Percentiles rank a stretch among this genome's conserved stretches.
These are phyloP conservation scores for Hypoxylon rubiginosum DNA, from an alignment of 2,329 filamentous ascomycete species.

Conservation along the genomic window DNA sequence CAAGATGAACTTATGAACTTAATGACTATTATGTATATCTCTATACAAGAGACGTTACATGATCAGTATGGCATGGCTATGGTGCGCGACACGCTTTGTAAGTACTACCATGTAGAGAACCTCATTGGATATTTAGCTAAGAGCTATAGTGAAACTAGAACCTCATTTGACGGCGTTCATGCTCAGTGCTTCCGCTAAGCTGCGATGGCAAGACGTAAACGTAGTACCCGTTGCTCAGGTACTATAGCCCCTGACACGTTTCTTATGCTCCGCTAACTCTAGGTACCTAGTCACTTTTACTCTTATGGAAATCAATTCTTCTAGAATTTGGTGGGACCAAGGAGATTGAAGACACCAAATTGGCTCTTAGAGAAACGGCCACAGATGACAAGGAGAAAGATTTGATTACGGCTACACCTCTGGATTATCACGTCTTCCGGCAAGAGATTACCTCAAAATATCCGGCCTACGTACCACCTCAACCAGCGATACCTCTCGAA, in stretches of 20 bases:
- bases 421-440: constrained; percentile 96
- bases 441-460: constrained; percentile 99
- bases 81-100: constrained; percentile 65
- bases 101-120: constrained; percentile 48
- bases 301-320: constrained; percentile 93
- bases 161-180: constrained; percentile 80
- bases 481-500: constrained; percentile 85
- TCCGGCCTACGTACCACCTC: constrained; percentile 92
- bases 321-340: constrained; percentile 85
- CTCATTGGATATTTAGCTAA: constrained; percentile 40
- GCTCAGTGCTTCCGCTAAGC: constrained; percentile 75
- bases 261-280: constrained; percentile 22
- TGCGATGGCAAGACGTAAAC: constrained; percentile 80
- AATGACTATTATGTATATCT: constrained; percentile 73
- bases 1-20: constrained; percentile 73
- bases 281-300: constrained; percentile 77
- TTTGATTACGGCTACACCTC: constrained; percentile 90
- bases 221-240: constrained; percentile 74
- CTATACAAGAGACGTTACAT: constrained; percentile 69
- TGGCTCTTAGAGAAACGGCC: constrained; percentile 73
- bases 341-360: constrained; percentile 81
- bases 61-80: constrained; percentile 63
- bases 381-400: constrained; percentile 75
- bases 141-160: constrained; percentile 64
- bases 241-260: constrained; percentile 45